phyloP scores from a whole-genome alignment of 2,329 filamentous ascomycete species.

The Cladorrhinum sp. region DNA sequence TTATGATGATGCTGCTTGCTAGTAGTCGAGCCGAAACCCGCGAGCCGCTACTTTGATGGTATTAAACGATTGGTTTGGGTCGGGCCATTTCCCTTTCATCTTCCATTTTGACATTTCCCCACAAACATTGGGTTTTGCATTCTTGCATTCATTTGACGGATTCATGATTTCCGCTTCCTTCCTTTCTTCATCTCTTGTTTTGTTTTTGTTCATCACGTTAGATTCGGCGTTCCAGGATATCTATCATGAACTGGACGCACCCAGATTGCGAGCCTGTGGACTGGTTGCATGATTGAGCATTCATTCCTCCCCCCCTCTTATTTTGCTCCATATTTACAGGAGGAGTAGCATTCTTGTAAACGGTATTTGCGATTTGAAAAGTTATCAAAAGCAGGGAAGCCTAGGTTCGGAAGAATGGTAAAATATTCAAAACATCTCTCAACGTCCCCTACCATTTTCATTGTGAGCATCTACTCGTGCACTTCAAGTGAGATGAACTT shows the following conservation, averaged over 20 bases:
- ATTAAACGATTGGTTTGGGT: not conserved
- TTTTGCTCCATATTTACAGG: not conserved
- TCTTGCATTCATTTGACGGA: not conserved
- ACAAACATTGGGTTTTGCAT: not conserved
- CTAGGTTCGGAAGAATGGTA: not conserved
- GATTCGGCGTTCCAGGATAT: constrained; percentile 1
- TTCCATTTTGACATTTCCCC: not conserved
- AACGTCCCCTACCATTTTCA: too few relatives aligned
- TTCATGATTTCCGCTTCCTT: not conserved
- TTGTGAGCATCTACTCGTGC: too few relatives aligned
- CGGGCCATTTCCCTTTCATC: not conserved
- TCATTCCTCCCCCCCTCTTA: not conserved
- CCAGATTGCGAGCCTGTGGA: not conserved
- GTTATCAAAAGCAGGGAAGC: not conserved
- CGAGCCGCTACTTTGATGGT: too few relatives aligned
- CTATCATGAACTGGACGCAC: not conserved
- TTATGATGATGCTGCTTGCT: not conserved
- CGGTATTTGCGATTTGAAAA: not conserved
- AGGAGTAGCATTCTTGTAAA: not conserved
- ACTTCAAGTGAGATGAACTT: too few relatives aligned
- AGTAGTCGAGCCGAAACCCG: too few relatives aligned
- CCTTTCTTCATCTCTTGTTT: not conserved
- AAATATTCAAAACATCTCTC: too few relatives aligned
- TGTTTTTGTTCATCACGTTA: not conserved
- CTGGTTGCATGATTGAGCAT: not conserved